A percentile compares a stretch with the other conserved stretches of the same genome.
Conservation (phyloP, 2,329 filamentous ascomycete genomes). For the Sporothrix humicola region DNA sequence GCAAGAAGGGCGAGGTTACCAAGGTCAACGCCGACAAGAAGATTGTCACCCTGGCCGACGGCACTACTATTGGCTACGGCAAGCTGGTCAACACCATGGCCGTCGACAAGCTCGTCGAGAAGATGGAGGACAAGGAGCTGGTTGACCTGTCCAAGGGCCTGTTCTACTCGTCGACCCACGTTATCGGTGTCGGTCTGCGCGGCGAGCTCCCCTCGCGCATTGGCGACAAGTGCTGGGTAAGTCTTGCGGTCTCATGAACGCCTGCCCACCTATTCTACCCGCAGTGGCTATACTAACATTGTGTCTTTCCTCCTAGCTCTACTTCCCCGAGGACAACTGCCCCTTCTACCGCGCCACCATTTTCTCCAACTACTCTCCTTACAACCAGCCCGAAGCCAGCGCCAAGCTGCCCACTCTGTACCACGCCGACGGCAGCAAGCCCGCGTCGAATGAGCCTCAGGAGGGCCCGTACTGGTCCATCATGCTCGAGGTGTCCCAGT, state of each 20-base stretch:
- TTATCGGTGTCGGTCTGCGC: constrained; percentile 93
- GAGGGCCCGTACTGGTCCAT: constrained; percentile 99
- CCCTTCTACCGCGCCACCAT: constrained; percentile 99
- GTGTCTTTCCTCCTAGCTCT: constrained; percentile 63
- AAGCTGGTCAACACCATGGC: constrained; percentile 97
- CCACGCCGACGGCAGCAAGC: constrained; percentile 83
- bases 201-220: constrained; percentile 92
- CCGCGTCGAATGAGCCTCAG: constrained; percentile 72
- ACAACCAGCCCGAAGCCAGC: constrained; percentile 88
- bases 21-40: constrained; percentile 88
- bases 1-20: constrained; percentile 80
- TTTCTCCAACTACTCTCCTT: constrained; percentile 99
- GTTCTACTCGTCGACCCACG: constrained; percentile 96
- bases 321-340: constrained; percentile 99
- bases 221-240: constrained; percentile 97
- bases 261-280: background rate
- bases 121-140: constrained; percentile 87
- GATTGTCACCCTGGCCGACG: constrained; percentile 79
- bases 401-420: constrained; percentile 87
- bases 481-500: constrained; percentile 98
- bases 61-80: constrained; percentile 86
- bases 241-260: constrained; percentile 40
- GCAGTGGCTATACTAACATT: background rate
- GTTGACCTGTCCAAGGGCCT: constrained; percentile 84
- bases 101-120: constrained; percentile 84